Base-by-base conservation (phyloP, 352 stramenopile species). In the Globisporangium yorkense region DNA sequence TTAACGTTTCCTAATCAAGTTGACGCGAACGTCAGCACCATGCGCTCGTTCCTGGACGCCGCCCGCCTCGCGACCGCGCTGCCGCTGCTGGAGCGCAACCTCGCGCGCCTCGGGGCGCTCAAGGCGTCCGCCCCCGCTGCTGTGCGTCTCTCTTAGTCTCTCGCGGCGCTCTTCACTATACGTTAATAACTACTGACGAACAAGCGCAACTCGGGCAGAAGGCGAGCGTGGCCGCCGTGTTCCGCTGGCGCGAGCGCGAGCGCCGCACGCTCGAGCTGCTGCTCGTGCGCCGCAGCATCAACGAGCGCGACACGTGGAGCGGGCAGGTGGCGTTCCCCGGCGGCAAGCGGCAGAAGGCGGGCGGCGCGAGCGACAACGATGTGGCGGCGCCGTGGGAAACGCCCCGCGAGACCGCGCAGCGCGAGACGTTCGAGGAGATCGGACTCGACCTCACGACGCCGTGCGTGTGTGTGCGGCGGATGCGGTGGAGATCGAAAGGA, bases 361-460 rank as follows among this genome's bases (percentile, higher is more conserved):
- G 56, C 20, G 54, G 60, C 37, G 56, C 75, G 27, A 65, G 51
- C 2, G 60, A 70, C 16, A 15, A 10, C 6, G 48, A 41, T 16
- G 74, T 76, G 40, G 73, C 67, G 66, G 70, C 68, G 54, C 58
- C 81, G 13, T 89, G 81, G 76, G 85, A 94, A 65, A 79, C 70
- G 7, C 68, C 82, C 20, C 62, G 78, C 15, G 79, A 92, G 62
- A 92, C 80, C 7, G 85, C 83, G 10, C 68, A 75, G 61, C 75
- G 85, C 13, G 85, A 94, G 66, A 92, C 83, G 16, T 66, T 86
- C 62, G 85, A 94, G 56, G 85, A 94, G 68, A 80, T 94, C 43
- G 85, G 85, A 13, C 62, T 94, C 20, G 74, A 90, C 40, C 79
- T 94, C 31, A 74, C 75, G 9, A 44, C 59, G 27, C 51, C 72